phyloP scores from a whole-genome alignment of 2,329 filamentous ascomycete genomes.

The Cladophialophora exuberans region DNA sequence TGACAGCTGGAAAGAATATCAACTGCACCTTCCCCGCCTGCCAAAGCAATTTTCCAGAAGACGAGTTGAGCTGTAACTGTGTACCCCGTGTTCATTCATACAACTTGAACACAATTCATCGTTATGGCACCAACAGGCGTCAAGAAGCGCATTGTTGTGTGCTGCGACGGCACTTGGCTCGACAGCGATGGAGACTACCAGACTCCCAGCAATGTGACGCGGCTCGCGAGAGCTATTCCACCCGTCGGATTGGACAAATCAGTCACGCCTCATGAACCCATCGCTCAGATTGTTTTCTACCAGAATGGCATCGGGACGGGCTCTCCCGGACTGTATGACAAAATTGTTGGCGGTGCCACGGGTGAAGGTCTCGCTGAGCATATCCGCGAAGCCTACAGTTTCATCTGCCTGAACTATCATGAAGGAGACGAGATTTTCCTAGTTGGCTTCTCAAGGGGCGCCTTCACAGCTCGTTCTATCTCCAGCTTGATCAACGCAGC shows the following conservation, averaged over 20 bases:
- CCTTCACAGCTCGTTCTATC: slow-evolving; percentile 43
- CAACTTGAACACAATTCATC: too few relatives aligned
- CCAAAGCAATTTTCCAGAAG: slow-evolving; percentile 1
- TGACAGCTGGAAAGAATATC: not conserved
- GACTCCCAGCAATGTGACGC: slow-evolving; percentile 39
- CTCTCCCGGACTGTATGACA: slow-evolving; percentile 32
- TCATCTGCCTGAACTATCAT: slow-evolving; percentile 41
- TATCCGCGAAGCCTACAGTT: slow-evolving; percentile 37
- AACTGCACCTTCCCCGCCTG: not conserved
- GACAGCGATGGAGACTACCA: slow-evolving; percentile 37
- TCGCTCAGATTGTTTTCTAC: slow-evolving; percentile 40
- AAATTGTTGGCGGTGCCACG: slow-evolving; percentile 35
- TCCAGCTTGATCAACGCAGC: slow-evolving; percentile 41
- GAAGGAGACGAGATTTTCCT: slow-evolving; percentile 43
- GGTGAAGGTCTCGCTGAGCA: slow-evolving; percentile 33
- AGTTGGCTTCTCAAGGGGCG: slow-evolving; percentile 43
- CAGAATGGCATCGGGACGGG: slow-evolving; percentile 40
- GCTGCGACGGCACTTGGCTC: slow-evolving; percentile 42
- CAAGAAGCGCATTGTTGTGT: slow-evolving; percentile 39
- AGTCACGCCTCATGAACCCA: slow-evolving; percentile 24
- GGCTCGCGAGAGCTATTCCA: slow-evolving; percentile 38
- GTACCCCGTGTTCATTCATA: too few relatives aligned
- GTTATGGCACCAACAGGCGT: slow-evolving; percentile 11
- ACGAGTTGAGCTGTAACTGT: too few relatives aligned
- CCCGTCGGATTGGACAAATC: slow-evolving; percentile 33